phyloP scores from a whole-genome alignment of 2,329 filamentous ascomycete species.

The Purpureocillium takamizusanense region DNA sequence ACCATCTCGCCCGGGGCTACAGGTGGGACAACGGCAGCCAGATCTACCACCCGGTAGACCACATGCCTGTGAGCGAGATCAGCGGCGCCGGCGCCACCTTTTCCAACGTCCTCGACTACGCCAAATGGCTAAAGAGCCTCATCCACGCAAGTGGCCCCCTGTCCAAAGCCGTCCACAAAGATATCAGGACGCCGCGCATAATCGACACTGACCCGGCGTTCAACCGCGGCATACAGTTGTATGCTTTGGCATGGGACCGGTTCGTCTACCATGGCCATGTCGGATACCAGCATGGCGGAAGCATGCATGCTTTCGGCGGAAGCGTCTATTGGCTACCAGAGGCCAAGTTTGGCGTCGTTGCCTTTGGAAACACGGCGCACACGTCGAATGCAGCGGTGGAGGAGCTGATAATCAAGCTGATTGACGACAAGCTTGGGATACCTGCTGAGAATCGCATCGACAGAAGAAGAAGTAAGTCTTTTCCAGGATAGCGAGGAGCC shows the following conservation, averaged over 20 bases:
- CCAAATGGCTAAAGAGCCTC: slow-evolving; percentile 39
- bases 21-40: slow-evolving; percentile 21
- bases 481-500: no score
- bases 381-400: slow-evolving; percentile 24
- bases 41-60: slow-evolving; percentile 15
- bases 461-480: slow-evolving; percentile 11
- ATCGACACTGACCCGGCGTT: slow-evolving; percentile 15
- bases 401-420: slow-evolving; percentile 14
- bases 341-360: slow-evolving; percentile 17
- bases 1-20: slow-evolving; percentile 32
- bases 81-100: slow-evolving; percentile 32
- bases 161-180: slow-evolving; percentile 12
- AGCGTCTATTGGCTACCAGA: slow-evolving; percentile 21
- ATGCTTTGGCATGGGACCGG: slow-evolving; percentile 18
- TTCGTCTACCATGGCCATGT: slow-evolving; percentile 13
- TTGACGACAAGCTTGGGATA: slow-evolving; percentile 19
- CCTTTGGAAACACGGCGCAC: slow-evolving; percentile 29
- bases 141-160: slow-evolving; percentile 20
- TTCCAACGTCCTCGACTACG: slow-evolving; percentile 38
- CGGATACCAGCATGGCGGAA: slow-evolving; percentile 18
- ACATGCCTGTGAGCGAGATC: slow-evolving; percentile 15
- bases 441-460: slow-evolving; percentile 11
- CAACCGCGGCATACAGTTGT: slow-evolving; percentile 10
- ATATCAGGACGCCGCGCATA: slow-evolving; percentile 18
- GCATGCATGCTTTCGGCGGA: slow-evolving; percentile 14